Conservation (phyloP, 305 asterid species). For the Solanum aculeatissimum region DNA sequence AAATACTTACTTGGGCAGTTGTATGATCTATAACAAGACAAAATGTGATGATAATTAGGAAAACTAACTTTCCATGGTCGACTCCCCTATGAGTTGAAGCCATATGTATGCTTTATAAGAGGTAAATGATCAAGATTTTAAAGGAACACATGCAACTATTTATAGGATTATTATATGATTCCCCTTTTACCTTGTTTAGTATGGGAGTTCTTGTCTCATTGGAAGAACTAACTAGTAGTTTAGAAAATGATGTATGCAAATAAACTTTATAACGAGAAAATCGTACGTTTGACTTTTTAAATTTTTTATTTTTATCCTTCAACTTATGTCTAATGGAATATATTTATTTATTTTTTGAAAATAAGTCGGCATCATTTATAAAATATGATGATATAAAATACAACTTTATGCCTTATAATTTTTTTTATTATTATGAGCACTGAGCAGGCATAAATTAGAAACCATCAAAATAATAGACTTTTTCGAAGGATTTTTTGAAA, state of each 20-base stretch:
- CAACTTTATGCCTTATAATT: accelerated
- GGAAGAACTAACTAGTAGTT: not conserved
- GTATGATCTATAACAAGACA: not conserved
- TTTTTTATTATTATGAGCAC: too few species aligned
- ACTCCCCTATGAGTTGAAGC: not conserved
- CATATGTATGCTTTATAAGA: not conserved
- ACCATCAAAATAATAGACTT: too few species aligned
- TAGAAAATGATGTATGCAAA: not conserved
- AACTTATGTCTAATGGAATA: too few species aligned
- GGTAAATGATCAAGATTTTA: not conserved
- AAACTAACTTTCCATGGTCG: not conserved
- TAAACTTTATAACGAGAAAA: too few species aligned
- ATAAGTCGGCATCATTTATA: too few species aligned
- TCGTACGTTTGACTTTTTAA: too few species aligned
- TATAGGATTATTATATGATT: not conserved
- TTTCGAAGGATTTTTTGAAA: too few species aligned
- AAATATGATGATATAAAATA: too few species aligned
- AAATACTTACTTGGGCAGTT: not conserved
- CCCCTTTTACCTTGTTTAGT: not conserved
- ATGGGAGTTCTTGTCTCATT: not conserved
- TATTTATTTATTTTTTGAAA: too few species aligned
- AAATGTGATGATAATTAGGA: not conserved
- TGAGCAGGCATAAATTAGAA: too few species aligned
- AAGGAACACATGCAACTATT: not conserved
- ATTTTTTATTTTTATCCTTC: too few species aligned